A percentile compares a stretch with the other conserved stretches of the same genome.
Conservation (phyloP, 108 stramenopile species). For the Cylindrotheca closterium region DNA sequence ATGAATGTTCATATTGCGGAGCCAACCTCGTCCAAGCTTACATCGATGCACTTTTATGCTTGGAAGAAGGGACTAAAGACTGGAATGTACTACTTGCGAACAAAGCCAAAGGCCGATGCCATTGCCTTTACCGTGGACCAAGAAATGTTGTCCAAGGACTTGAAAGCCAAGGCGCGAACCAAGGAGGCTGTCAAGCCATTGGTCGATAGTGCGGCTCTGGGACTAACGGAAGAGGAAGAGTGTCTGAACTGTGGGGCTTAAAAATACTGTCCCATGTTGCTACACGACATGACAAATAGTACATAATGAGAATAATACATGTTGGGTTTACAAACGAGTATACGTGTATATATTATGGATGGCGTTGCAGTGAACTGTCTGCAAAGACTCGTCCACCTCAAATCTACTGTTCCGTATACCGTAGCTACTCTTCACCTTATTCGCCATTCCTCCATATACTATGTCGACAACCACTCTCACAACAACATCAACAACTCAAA, state of each 20-base stretch:
- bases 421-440: no score
- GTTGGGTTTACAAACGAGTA: no score
- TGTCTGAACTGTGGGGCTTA: constrained; percentile 92
- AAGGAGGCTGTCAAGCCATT: constrained; percentile 37
- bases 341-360: no score
- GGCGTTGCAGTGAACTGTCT: no score
- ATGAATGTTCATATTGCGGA: constrained; percentile 99
- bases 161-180: constrained; percentile 24
- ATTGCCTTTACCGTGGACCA: constrained; percentile 99
- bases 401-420: no score
- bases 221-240: constrained; percentile 72
- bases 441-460: no score
- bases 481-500: not conserved
- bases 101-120: constrained; percentile 98
- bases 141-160: constrained; percentile 64
- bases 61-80: constrained; percentile 99
- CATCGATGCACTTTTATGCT: constrained; percentile 98
- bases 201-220: constrained; percentile 44
- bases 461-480: no score
- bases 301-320: no score
- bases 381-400: no score
- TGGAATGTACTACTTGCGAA: constrained; percentile 99
- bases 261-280: constrained; percentile 4
- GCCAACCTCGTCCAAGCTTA: constrained; percentile 90
- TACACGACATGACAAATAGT: no score